phyloP scores from a whole-genome alignment of 352 stramenopile genomes.

The Elongisporangium senticosum region DNA sequence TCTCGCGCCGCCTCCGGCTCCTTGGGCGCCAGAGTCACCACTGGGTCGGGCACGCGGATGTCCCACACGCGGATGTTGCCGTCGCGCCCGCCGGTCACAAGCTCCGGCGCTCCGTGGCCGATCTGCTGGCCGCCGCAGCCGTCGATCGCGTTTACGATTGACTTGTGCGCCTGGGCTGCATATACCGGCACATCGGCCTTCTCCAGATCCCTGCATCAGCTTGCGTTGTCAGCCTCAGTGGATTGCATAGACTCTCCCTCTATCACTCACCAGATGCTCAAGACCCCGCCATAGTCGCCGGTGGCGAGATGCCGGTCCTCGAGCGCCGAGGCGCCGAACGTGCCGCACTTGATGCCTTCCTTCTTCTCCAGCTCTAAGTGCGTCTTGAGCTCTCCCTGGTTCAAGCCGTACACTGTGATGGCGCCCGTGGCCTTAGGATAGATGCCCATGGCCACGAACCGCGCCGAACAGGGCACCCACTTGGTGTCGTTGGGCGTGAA shows the following conservation, averaged over 20 bases:
- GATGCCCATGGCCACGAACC: conserved; percentile 92
- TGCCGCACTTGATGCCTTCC: conserved; percentile 94
- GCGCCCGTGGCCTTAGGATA: conserved; percentile 90
- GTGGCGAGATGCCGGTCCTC: conserved; percentile 86
- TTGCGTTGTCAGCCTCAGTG: neutral
- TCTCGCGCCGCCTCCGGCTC: conserved; percentile 79
- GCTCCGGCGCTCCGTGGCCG: conserved; percentile 88
- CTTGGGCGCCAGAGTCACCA: conserved; percentile 90
- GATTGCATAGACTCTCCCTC: neutral
- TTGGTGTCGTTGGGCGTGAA: conserved; percentile 95
- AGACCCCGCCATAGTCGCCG: conserved; percentile 69
- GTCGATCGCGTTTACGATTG: conserved; percentile 95
- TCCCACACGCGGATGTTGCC: conserved; percentile 97
- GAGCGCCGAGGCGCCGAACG: conserved; percentile 91
- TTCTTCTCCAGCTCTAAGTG: conserved; percentile 68
- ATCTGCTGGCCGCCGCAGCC: conserved; percentile 90
- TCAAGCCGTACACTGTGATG: conserved; percentile 88
- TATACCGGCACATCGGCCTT: conserved; percentile 75
- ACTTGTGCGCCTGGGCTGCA: conserved; percentile 87
- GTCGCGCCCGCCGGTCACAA: conserved; percentile 92
- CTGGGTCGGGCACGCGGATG: conserved; percentile 83
- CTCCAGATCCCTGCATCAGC: conserved; percentile 74
- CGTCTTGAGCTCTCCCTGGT: conserved; percentile 81
- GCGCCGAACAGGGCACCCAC: conserved; percentile 93
- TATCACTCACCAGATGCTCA: conserved; percentile 55